Conservation (phyloP, 331 rosid species). For the Quercus tomentella region DNA sequence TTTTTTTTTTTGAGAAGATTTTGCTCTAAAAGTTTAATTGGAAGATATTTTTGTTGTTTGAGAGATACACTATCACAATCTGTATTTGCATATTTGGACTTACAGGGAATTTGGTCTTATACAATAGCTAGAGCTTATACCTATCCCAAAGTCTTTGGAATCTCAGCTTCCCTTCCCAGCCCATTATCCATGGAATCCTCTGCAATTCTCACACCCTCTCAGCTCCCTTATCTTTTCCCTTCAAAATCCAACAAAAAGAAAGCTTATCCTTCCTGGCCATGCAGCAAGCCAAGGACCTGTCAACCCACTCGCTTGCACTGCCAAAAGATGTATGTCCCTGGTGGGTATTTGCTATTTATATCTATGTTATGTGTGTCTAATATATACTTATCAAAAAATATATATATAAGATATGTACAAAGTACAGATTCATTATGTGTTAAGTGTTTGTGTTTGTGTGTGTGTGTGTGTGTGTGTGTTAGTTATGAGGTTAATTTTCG, state of each 20-base stretch:
- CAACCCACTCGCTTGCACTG: constrained; percentile 52
- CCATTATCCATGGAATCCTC: constrained; percentile 50
- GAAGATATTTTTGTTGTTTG: constrained; percentile 35
- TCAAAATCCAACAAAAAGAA: constrained; percentile 22
- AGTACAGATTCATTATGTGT: not conserved
- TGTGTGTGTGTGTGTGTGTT: not conserved
- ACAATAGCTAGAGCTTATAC: not conserved
- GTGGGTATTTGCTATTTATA: constrained; percentile 31
- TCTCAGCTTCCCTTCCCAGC: constrained; percentile 2
- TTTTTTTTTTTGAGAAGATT: no score
- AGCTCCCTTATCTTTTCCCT: constrained; percentile 43
- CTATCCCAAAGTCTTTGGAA: not conserved
- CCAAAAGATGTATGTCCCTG: constrained; percentile 88
- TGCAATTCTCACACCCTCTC: constrained; percentile 40
- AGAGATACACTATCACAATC: constrained; percentile 8
- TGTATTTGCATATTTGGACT: not conserved
- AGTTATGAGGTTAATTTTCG: not conserved
- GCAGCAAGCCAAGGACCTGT: constrained; percentile 35
- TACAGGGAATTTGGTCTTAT: not conserved
- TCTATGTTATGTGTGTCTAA: not conserved
- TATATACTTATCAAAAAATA: no score
- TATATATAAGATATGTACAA: no score
- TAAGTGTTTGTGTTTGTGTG: not conserved
- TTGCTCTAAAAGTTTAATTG: not conserved
- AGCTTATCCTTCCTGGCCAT: constrained; percentile 29